These are phyloP conservation scores for Rhizophlyctis rosea DNA, from an alignment of 192 early-diverging fungal genomes.

Conservation along the genomic window DNA sequence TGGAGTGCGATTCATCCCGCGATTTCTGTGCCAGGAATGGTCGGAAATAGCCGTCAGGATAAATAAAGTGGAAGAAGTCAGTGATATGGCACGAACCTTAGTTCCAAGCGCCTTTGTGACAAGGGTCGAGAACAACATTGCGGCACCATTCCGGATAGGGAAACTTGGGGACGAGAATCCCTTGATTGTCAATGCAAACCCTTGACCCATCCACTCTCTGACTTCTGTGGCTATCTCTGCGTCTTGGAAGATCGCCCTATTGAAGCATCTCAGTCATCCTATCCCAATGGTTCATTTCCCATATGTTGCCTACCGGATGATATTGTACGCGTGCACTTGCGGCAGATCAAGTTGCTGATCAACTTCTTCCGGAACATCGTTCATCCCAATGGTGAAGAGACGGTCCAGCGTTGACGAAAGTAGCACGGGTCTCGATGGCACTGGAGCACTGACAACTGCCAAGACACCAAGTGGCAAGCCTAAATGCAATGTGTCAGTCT, in stretches of 20 bases:
- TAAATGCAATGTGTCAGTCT: no score
- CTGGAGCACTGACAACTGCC: constrained; percentile 71
- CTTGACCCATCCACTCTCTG: constrained; percentile 72
- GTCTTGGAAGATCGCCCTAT: constrained; percentile 74
- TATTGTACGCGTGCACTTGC: constrained; percentile 92
- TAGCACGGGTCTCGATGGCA: constrained; percentile 54
- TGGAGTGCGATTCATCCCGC: constrained; percentile 65
- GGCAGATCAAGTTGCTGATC: constrained; percentile 76
- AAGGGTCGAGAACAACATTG: constrained; percentile 86
- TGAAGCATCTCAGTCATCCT: no score
- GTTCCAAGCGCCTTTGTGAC: constrained; percentile 81
- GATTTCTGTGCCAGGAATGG: constrained; percentile 41
- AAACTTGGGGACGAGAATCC: constrained; percentile 79
- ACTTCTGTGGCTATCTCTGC: constrained; percentile 71
- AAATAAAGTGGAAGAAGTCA: background rate
- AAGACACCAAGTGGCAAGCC: constrained; percentile 83
- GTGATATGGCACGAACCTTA: constrained; percentile 35
- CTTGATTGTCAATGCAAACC: constrained; percentile 71
- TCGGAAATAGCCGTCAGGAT: background rate
- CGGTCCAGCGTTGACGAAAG: constrained; percentile 65
- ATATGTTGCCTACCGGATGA: constrained; percentile 52
- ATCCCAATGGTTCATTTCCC: no score
- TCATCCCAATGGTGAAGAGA: constrained; percentile 63
- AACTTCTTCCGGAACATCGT: constrained; percentile 33
- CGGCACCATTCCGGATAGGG: constrained; percentile 91